Base-by-base conservation (phyloP, 306 rosid genomes). In the Vicia sativa region DNA sequence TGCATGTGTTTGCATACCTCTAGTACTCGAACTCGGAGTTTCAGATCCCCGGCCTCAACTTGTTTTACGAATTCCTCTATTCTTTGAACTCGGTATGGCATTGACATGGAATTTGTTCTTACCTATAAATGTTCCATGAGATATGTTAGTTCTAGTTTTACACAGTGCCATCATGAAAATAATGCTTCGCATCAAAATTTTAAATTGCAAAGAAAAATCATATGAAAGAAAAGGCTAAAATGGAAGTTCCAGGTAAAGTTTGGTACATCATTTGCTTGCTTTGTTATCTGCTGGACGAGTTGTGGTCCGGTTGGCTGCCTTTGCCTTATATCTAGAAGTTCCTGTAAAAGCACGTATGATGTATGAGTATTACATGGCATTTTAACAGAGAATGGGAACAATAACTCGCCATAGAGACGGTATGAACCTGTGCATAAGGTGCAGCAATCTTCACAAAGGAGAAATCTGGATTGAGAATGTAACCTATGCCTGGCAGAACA, bases 371-470 rank as follows among this genome's bases (percentile, higher is more conserved):
- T 21, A 70, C 49, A 14, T 37, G 54, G n/a, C 10, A 29, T 50
- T 39, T 52, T 49, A 71, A 35, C 34, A 44, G 7, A 16, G 10
- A 44, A 26, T 31, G 28, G 42, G 45, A 23, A 66, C 5, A 57
- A 9, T 42, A 45, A 44, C 21, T 12, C 48, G 0, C 52, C 63
- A 66, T 43, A 31, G 65, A 62, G 65, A 62, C 55, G 12, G 45
- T 31, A 12, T 59, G 25, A 73, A 93, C 97, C 96, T 93, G 97
- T 0, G 97, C 99, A 88, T 86, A 93, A 7, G 99, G 99, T 25
- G 99, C 95, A 18, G 95, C 99, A 64, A 90, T 87, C 85, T 93
- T 88, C 57, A 80, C 99, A 39, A 93, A 93, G 39, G 99, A 90
- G 77, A 93, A 93, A 72, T 85, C 79, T 64, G 90, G 87, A 87